Conservation (phyloP, 139 green algal species). For the Nannochloris sp. region DNA sequence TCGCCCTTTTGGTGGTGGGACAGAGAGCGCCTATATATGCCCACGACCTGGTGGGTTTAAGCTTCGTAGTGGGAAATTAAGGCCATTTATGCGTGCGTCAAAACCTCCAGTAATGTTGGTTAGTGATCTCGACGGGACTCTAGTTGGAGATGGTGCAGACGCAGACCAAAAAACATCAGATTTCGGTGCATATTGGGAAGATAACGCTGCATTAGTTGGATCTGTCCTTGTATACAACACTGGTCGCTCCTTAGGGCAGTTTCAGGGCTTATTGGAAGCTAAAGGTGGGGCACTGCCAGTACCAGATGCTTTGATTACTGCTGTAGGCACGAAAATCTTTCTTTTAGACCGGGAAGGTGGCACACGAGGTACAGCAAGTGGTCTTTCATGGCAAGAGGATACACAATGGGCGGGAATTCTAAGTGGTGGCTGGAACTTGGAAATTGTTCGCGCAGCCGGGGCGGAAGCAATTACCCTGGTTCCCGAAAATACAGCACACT, state of each 20-base stretch:
- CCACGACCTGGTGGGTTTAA: conserved; percentile 49
- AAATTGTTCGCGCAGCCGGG: background rate
- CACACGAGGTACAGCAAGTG: conserved; percentile 38
- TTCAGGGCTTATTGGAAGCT: conserved; percentile 56
- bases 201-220: conserved; percentile 47
- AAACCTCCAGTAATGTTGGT: conserved; percentile 57
- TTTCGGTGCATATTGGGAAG: conserved; percentile 77
- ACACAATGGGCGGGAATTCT: conserved; percentile 56
- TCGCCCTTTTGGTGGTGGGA: conserved; percentile 4
- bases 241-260: conserved; percentile 68
- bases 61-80: conserved; percentile 41
- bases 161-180: conserved; percentile 29
- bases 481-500: conserved; percentile 19
- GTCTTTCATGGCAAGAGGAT: conserved; percentile 69
- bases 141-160: conserved; percentile 56
- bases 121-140: conserved; percentile 80
- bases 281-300: conserved; percentile 60
- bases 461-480: conserved; percentile 1
- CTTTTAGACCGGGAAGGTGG: conserved; percentile 46
- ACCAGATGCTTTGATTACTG: conserved; percentile 77
- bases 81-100: conserved; percentile 44
- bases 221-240: conserved; percentile 81
- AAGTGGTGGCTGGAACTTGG: conserved; percentile 69
- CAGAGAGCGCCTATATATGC: conserved; percentile 42
- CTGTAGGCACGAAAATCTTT: conserved; percentile 84